These are phyloP conservation scores for Puccinia novopanici DNA, from an alignment of 1,284 basidiomycete genomes.

Conservation along the genomic window DNA sequence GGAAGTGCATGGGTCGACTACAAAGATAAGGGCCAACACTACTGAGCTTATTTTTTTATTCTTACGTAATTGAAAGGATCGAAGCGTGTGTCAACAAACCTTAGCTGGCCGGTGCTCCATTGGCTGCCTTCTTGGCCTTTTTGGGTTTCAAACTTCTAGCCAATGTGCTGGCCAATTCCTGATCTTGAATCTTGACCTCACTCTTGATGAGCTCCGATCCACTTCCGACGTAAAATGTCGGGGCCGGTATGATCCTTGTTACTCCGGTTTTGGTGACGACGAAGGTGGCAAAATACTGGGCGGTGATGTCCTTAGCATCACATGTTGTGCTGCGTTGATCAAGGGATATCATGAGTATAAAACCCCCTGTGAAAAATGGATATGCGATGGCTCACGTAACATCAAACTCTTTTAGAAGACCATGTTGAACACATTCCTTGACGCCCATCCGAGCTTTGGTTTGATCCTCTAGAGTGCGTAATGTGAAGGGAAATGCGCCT, in stretches of 20 bases:
- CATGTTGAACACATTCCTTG: constrained; percentile 91
- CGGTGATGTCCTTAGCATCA: constrained; percentile 53
- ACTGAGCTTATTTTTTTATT: background rate
- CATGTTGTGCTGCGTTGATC: constrained; percentile 53
- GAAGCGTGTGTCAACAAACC: background rate
- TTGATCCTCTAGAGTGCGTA: constrained; percentile 90
- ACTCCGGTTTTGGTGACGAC: constrained; percentile 57
- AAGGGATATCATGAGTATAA: background rate
- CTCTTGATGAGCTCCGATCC: constrained; percentile 84
- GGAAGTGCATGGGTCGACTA: background rate
- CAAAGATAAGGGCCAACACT: background rate
- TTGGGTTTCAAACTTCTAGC: constrained; percentile 82
- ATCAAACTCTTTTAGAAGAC: constrained; percentile 84
- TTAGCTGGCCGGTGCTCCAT: constrained; percentile 58
- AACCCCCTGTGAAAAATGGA: background rate
- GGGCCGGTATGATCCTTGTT: constrained; percentile 66
- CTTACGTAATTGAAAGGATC: background rate
- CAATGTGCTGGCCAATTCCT: constrained; percentile 76
- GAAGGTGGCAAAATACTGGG: constrained; percentile 56
- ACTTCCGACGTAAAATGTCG: constrained; percentile 86
- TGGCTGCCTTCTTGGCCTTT: constrained; percentile 79
- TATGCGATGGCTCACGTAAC: constrained; percentile 61
- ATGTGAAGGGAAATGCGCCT: constrained; percentile 95
- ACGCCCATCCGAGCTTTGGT: constrained; percentile 91
- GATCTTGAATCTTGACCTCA: constrained; percentile 83